Conservation (phyloP, 169 alveolate species). For the Cryptosporidium meleagridis region DNA sequence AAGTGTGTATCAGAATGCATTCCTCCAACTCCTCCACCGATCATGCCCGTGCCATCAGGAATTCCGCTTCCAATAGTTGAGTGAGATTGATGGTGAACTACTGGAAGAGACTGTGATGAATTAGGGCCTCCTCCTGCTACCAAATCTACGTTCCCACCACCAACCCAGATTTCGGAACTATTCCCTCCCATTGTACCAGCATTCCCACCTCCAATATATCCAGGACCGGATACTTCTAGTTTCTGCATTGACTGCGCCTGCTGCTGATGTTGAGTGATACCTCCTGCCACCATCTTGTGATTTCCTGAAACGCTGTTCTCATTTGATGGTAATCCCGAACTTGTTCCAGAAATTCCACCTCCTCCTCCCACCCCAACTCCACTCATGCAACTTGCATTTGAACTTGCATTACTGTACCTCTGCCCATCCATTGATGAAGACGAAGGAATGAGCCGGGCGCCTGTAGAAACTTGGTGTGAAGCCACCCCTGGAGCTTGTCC, state of each 20-base stretch:
- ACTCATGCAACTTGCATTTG: neutral
- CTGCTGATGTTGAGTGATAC: neutral
- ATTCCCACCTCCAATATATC: conserved; percentile 12
- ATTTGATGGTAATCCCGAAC: neutral
- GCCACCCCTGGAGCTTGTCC: neutral
- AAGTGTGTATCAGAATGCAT: neutral
- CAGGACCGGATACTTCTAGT: neutral
- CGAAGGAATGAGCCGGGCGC: neutral
- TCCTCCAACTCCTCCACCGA: neutral
- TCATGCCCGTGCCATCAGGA: neutral
- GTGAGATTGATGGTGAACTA: neutral
- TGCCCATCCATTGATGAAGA: neutral
- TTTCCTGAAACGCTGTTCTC: neutral
- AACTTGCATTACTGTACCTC: neutral
- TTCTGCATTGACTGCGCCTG: neutral
- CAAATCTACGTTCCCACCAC: neutral
- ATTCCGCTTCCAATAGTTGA: neutral
- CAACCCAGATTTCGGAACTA: neutral
- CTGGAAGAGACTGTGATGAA: neutral
- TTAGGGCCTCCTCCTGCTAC: neutral
- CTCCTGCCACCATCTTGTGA: conserved; percentile 10
- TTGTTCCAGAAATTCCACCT: neutral
- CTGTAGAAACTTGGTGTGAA: neutral
- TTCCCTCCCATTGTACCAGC: conserved; percentile 1
- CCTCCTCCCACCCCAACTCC: conserved; percentile 4